Evolutionary conservation across 1,284 basidiomycete species (phyloP).

Genomic region (Marasmius sp.): DNA sequence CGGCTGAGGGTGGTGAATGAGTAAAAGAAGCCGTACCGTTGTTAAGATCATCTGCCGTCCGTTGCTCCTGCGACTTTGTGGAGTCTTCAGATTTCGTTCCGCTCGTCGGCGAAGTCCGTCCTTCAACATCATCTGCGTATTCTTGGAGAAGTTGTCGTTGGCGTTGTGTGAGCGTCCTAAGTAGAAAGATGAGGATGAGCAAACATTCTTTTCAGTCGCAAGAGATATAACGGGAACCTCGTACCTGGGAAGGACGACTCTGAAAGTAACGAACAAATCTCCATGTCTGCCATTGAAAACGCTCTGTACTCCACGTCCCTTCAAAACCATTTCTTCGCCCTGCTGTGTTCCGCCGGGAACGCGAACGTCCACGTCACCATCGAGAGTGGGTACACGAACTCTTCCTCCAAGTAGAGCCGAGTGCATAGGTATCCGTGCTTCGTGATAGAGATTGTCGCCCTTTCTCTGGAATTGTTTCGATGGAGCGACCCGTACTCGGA

Average conservation of each 20-base stretch:
- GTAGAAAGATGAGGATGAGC: conserved; percentile 15
- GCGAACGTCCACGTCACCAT: conserved; percentile 94
- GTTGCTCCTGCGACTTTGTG: conserved; percentile 20
- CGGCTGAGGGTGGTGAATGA: conserved; percentile 50
- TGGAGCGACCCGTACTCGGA: conserved; percentile 83
- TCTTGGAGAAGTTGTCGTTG: conserved; percentile 88
- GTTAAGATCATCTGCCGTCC: conserved; percentile 37
- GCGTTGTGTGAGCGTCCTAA: conserved; percentile 79
- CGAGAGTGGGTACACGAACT: conserved; percentile 92
- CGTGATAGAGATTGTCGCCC: conserved; percentile 90
- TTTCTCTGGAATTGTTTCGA: conserved; percentile 90
- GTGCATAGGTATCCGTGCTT: conserved; percentile 91
- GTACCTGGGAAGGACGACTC: conserved; percentile 88
- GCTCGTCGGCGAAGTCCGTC: conserved; percentile 37
- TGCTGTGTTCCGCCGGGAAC: conserved; percentile 94
- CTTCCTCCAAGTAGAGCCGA: conserved; percentile 89
- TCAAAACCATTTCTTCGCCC: conserved; percentile 95
- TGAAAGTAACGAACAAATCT: conserved; percentile 91
- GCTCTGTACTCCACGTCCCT: conserved; percentile 82
- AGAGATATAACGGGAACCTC: conserved; percentile 30
- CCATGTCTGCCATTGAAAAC: conserved; percentile 73
- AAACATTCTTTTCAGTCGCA: conserved; percentile 17
- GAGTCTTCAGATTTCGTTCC: conserved; percentile 23
- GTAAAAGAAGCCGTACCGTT: conserved; percentile 77
- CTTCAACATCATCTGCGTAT: conserved; percentile 93